A percentile compares a stretch with the other conserved stretches of the same genome.
phyloP scores from a whole-genome alignment of 345 rosid genomes.

The Boechera retrofracta region DNA sequence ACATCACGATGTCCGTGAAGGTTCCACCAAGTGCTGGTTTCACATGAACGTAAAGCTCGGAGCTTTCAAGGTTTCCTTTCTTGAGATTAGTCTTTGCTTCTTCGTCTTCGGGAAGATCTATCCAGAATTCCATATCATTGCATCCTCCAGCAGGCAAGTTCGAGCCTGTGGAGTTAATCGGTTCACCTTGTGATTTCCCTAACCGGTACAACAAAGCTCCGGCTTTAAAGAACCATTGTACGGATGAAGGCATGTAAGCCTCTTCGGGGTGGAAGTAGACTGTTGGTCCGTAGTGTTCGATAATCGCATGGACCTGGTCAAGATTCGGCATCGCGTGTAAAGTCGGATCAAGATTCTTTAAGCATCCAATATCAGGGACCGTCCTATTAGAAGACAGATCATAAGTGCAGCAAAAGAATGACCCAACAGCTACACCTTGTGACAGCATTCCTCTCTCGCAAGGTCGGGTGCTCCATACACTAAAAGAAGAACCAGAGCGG shows the following conservation, averaged over 20 bases:
- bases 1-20: slow-evolving; percentile 87
- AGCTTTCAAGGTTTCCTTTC: slow-evolving; percentile 71
- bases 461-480: slow-evolving; percentile 72
- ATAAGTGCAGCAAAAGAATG: slow-evolving; percentile 69
- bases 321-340: slow-evolving; percentile 80
- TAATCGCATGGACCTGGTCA: slow-evolving; percentile 73
- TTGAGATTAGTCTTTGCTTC: slow-evolving; percentile 56
- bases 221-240: slow-evolving; percentile 86
- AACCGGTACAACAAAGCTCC: slow-evolving; percentile 69
- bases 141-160: slow-evolving; percentile 75
- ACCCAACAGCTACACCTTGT: slow-evolving; percentile 81
- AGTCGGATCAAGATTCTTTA: slow-evolving; percentile 68
- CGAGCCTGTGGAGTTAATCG: slow-evolving; percentile 59
- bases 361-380: slow-evolving; percentile 61
- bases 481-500: slow-evolving; percentile 48
- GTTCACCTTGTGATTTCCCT: slow-evolving; percentile 55
- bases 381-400: slow-evolving; percentile 46
- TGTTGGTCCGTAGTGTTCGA: slow-evolving; percentile 77
- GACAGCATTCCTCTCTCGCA: slow-evolving; percentile 71
- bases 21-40: slow-evolving; percentile 92
- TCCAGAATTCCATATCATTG: slow-evolving; percentile 80
- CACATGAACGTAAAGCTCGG: slow-evolving; percentile 84
- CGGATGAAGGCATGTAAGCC: slow-evolving; percentile 82
- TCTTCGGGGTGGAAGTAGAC: slow-evolving; percentile 94
- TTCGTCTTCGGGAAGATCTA: slow-evolving; percentile 71